Base-by-base conservation (phyloP, 345 rosid species). In the Linum lewisii region DNA sequence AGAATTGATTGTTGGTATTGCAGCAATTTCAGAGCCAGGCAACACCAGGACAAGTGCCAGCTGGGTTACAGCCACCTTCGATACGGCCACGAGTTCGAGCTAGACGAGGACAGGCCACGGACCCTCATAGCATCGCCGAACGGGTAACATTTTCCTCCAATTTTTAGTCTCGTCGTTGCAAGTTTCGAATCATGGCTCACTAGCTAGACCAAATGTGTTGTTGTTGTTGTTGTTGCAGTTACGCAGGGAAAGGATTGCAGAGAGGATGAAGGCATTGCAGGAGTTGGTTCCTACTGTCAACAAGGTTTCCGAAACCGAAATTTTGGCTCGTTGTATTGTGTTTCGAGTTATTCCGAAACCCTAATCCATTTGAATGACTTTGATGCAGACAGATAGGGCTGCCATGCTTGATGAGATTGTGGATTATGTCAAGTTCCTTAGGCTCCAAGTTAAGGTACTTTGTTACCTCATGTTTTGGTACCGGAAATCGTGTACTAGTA, bases 381-480 rank as follows among this genome's bases (percentile, higher is more conserved):
- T n/a, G n/a, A 8, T 29, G 18, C 82, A 86, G 95, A 80, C 84
- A 7, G 95, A 86, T 56, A 80, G 84, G 67, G 95, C 95, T 57
- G 81, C 80, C 54, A 86, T 86, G 87, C 85, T 86, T 24, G 94
- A 86, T 24, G 95, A 86, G 66, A 86, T 86, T 29, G 86, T 84
- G 63, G 95, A 86, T 67, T 86, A 86, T 57, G 95, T 86, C 66
- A 86, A 84, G 86, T 86, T 86, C 68, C 74, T 86, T 22, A 77
- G 84, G 69, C 90, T 86, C 57, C 90, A 86, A 74, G 90, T 86
- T 60, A 84, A 86, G 95, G 95, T 86, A 81, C 29, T 54, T 7
- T n/a, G n/a, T n/a, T n/a, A n/a, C n/a, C n/a, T n/a, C n/a, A n/a
- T n/a, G n/a, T n/a, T n/a, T n/a, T n/a, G n/a, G n/a, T n/a, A n/a